Base-by-base conservation (phyloP, 768 basidiomycete genomes). In the Hortiboletus flavorubellus region DNA sequence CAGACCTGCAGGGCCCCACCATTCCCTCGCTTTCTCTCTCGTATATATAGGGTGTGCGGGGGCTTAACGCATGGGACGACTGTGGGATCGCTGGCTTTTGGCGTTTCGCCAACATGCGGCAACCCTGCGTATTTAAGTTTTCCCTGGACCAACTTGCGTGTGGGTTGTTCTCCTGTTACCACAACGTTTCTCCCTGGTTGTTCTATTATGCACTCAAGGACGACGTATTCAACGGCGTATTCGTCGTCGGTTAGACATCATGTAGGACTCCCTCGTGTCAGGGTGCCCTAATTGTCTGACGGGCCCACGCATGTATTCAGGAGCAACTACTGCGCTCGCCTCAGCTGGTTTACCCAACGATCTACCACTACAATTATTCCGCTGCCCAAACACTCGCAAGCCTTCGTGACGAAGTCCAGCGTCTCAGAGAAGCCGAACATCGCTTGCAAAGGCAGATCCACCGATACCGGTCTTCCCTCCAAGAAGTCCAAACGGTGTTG, bases 41-140 rank as follows among this genome's bases (percentile, higher is more conserved):
- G 38, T 54, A 21, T 42, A 48, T 49, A 55, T 43, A 29, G 56
- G 54, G 65, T 62, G 54, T 33, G 63, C 48, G 58, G 65, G 65
- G 65, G 53, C 51, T 53, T 23, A 8, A 59, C 62, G 30, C 58
- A 62, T 51, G 55, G 59, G 57, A 31, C 30, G 34, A 59, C 54
- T 53, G 58, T 52, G 45, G 51, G 37, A 58, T 55, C 58, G 60
- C 63, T 64, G 65, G 60, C 58, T 56, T 58, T 59, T 21, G 49
- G 47, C 51, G 53, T 51, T 58, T 45, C 51, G 51, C 46, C 30
- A 46, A 56, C 64, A 68, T 54, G 65, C 53, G 58, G 59, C 46
- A 21, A 43, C 53, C 58, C 60, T 45, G 41, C 10, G 47, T 63
- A 66, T 65, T 60, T 65, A 68, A 65, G 56, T 56, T 56, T 51